These are phyloP conservation scores for Osmanthus fragrans DNA, from an alignment of 257 asterid species.

Conservation along the genomic window DNA sequence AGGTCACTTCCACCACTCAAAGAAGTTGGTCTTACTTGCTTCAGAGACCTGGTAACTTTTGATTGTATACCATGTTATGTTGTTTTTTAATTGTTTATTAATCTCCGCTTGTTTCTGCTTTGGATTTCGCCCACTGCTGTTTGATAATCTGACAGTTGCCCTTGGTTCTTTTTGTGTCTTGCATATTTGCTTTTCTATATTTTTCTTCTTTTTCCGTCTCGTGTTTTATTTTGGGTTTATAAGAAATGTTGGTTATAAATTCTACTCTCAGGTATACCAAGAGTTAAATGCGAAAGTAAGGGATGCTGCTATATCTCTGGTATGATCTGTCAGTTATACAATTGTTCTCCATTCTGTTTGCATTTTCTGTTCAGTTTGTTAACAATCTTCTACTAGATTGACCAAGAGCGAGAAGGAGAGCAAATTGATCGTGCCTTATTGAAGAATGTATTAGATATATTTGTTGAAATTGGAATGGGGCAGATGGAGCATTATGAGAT, in stretches of 20 bases:
- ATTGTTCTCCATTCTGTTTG: background rate
- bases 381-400: constrained; percentile 37
- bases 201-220: background rate
- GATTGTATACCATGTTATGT: background rate
- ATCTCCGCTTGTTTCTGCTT: too few species aligned
- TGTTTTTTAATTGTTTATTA: too few species aligned
- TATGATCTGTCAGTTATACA: constrained; percentile 31
- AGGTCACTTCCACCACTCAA: constrained; percentile 91
- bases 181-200: constrained; percentile 11
- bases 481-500: constrained; percentile 54
- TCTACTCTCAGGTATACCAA: constrained; percentile 67
- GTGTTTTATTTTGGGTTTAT: constrained; percentile 11
- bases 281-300: constrained; percentile 80
- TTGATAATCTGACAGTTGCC: background rate
- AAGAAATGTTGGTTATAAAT: constrained; percentile 19
- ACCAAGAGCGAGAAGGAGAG: constrained; percentile 70
- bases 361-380: background rate
- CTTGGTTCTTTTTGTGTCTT: background rate
- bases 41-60: constrained; percentile 77
- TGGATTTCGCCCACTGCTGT: constrained; percentile 29
- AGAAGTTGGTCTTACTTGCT: constrained; percentile 94
- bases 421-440: constrained; percentile 54
- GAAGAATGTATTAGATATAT: constrained; percentile 55
- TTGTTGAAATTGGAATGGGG: constrained; percentile 73
- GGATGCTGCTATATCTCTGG: constrained; percentile 96